Base-by-base conservation (phyloP, 495 filamentous ascomycete genomes). In the Cercophora scortea region DNA sequence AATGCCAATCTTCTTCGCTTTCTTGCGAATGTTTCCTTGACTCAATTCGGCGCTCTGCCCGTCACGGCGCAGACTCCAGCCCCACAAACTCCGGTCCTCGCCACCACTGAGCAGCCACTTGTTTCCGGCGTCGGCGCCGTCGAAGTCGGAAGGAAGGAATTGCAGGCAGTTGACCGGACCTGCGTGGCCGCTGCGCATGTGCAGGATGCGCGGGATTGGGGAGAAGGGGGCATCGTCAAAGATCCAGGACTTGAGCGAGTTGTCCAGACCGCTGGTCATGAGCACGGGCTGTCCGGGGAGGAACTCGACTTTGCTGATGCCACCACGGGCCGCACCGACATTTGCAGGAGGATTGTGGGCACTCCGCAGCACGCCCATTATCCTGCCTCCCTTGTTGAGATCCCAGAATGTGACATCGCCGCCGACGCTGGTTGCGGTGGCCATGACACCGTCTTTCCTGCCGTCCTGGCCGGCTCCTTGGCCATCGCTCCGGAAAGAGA, bases 341-440 rank as follows among this genome's bases (percentile, higher is more conserved):
- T 69, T 61, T 8, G 79, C 78, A 3, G 85, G 82, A 11, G 87
- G 81, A 59, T 87, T 84, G 65, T 99, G 93, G 5, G 91, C 93
- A 17, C 85, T 84, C 46, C 90, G 83, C 25, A 97, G 77, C 11
- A 91, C 74, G 17, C 91, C 91, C 63, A 82, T 84, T 48, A 93
- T 79, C 50, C 87, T 80, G 5, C 90, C 89, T 2, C 89, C 90
- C 16, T 86, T 76, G 57, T 95, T 93, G 46, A 99, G 76, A 67
- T 97, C 92, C 94, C 94, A 99, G 54, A 99, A 80, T 1, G 88
- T 95, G 41, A 97, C 80, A 70, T 96, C 91, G 12, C 92, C 90
- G 57, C 77, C 87, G 6, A 75, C 72, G 33, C 70, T 65, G 10
- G 83, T 84, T 11, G 83, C 83, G 6, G 87, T 95, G 42, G 86